Evolutionary conservation across 306 rosid species (phyloP), one percentile per base, ranked within the genome.

Genomic region (peach (Prunus persica)): DNA sequence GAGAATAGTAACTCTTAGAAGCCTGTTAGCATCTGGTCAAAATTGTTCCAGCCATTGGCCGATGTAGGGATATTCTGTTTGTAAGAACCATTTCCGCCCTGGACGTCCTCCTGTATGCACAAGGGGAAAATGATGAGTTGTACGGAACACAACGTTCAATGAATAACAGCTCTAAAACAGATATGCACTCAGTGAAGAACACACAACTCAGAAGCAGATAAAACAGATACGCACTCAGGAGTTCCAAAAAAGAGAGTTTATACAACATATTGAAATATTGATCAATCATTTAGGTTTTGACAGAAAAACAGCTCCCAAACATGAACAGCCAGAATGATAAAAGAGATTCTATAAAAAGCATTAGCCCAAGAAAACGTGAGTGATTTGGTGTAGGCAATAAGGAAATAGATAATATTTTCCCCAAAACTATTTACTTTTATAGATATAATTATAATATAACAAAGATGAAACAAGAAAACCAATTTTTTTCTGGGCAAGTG

Each of bases 1-100:
- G 68, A 41, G 38, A 65, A 18, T 24, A 11, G 69, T 15, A 73
- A 60, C 46, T 46, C 69, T 45, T 25, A 28, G 67, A 34, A 72
- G 77, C 69, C 14, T 60, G 60, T 73, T 73, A 61, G 60, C 60
- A 61, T 73, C 32, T 45, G 47, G 60, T 73, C 77, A 73, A 73
- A 73, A 73, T 46, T 73, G 77, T 27, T 73, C 60, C 57, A n/a
- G 69, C 77, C 77, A 27, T 18, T 6, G 58, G 77, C 60, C 14
- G 30, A 73, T 30, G 46, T 30, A 27, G 46, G 75, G 75, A 71
- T n/a, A 54, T 19, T 30, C 30, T 18, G 25, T 19, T 60, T 13
- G 46, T 60, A 43, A 7, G n/a, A 73, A 28, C 30, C 69, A n/a
- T 60, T 73, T 61, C 69, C 77, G 62, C 60, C 11, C 14, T 60